Evolutionary conservation across 352 stramenopile species (phyloP), one percentile per base, ranked within the genome.

Genomic region (Pythium myriotylum): DNA sequence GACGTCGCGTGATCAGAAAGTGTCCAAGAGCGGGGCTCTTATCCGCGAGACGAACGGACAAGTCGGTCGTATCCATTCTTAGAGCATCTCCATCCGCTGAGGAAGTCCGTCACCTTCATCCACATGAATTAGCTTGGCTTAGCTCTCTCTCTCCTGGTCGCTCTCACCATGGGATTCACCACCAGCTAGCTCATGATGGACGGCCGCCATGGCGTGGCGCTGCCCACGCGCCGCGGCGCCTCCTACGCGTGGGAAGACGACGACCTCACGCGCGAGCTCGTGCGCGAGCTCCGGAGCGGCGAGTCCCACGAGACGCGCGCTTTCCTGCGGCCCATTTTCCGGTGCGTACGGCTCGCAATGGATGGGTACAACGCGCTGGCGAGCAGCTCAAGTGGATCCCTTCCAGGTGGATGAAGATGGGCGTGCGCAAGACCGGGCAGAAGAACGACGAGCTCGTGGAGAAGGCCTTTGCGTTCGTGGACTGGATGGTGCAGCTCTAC

Each of bases 241-340:
- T 54, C 41, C 16, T 77, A 66, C 61, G 29, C 20, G 8, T 84
- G 74, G 74, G 72, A 78, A 50, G 60, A 64, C 32, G 72, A 84
- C 19, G 72, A 78, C 8, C 51, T 73, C 47, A 84, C 74, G 45
- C 22, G 47, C 19, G 64, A 67, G 16, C 69, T 80, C 26, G 74
- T 84, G 26, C n/a, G n/a, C 12, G 61, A 68, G 52, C 65, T 84
- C 33, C 62, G 62, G 48, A 32, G 22, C 26, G 74, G 70, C 8
- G 54, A 71, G 35, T 23, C 12, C 33, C 73, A 73, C 56, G 82
- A 89, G 45, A 91, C 82, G 53, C 79, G 79, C 43, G 72, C 73
- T 9, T 88, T 91, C 56, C 73, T 91, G 24, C 70, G 72, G 35
- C 82, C 82, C 6, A 80, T 89, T 46, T 91, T 91, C 67, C 73